Conservation (phyloP, 306 rosid genomes). For the Castanea sativa region DNA sequence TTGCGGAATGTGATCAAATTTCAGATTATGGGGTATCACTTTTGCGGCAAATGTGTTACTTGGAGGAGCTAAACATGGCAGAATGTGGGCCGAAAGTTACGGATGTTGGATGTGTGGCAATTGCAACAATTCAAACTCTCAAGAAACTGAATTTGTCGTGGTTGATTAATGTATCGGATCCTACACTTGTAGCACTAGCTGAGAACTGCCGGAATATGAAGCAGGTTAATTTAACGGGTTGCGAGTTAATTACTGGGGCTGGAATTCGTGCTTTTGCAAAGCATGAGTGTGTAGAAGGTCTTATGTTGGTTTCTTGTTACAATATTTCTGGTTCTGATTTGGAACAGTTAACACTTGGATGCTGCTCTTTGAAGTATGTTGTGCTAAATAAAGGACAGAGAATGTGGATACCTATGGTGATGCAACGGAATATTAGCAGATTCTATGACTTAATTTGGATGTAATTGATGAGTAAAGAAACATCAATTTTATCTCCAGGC, state of each 20-base stretch:
- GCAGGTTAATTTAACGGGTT: conserved; percentile 20
- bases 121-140: conserved; percentile 13
- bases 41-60: conserved; percentile 12
- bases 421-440: conserved; percentile 6
- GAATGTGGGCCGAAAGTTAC: conserved; percentile 34
- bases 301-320: conserved; percentile 14
- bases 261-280: conserved; percentile 24
- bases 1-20: conserved; percentile 33
- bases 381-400: conserved; percentile 23
- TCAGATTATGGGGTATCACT: conserved; percentile 20
- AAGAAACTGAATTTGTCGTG: conserved; percentile 24
- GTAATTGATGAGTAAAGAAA: neutral
- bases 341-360: neutral
- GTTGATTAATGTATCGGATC: conserved; percentile 28
- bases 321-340: conserved; percentile 2
- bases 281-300: conserved; percentile 14
- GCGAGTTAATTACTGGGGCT: conserved; percentile 21
- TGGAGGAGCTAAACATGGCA: conserved; percentile 35
- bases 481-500: neutral
- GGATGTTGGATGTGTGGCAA: conserved; percentile 18
- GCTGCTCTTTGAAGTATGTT: conserved; percentile 9
- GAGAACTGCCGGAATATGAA: conserved; percentile 5
- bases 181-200: conserved; percentile 24
- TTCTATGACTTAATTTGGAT: conserved; percentile 25
- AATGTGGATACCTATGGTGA: conserved; percentile 13